Percentiles rank a stretch among this genome's conserved stretches.
phyloP scores from a whole-genome alignment of 805 yeast genomes.

The Spathaspora sp. region DNA sequence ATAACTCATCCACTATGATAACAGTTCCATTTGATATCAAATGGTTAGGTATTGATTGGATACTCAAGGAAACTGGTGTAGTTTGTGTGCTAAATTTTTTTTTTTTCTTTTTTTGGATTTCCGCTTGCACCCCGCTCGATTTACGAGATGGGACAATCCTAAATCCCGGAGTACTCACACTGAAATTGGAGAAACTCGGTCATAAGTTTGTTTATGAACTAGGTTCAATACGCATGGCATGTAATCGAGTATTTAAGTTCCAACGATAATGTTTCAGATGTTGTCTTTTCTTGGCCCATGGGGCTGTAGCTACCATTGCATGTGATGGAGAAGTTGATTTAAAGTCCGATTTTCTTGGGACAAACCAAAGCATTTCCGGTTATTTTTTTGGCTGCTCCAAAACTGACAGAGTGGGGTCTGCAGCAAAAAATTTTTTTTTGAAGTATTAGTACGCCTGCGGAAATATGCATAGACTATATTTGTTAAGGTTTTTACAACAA shows the following conservation, averaged over 20 bases:
- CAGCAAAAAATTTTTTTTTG: background rate
- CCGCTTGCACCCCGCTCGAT: background rate
- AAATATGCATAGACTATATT: background rate
- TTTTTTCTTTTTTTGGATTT: background rate
- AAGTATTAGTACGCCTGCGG: background rate
- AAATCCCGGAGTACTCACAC: background rate
- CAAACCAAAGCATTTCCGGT: background rate
- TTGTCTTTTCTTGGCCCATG: too few relatives aligned
- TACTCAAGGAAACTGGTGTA: background rate
- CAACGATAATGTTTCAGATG: background rate
- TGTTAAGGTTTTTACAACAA: background rate
- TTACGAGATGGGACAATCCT: background rate
- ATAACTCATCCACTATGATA: too few relatives aligned
- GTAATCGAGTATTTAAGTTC: background rate
- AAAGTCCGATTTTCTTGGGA: background rate
- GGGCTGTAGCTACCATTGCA: too few relatives aligned
- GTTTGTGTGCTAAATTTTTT: too few relatives aligned
- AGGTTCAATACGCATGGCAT: too few relatives aligned
- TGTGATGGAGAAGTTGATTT: background rate
- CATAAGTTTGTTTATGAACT: background rate
- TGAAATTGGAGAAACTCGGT: background rate
- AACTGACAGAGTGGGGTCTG: background rate
- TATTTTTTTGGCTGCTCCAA: background rate
- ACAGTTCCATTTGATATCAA: background rate
- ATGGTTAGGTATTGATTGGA: background rate